Evolutionary conservation across 768 basidiomycete species (phyloP).

Genomic region (Porpolomopsis calyptriformis): DNA sequence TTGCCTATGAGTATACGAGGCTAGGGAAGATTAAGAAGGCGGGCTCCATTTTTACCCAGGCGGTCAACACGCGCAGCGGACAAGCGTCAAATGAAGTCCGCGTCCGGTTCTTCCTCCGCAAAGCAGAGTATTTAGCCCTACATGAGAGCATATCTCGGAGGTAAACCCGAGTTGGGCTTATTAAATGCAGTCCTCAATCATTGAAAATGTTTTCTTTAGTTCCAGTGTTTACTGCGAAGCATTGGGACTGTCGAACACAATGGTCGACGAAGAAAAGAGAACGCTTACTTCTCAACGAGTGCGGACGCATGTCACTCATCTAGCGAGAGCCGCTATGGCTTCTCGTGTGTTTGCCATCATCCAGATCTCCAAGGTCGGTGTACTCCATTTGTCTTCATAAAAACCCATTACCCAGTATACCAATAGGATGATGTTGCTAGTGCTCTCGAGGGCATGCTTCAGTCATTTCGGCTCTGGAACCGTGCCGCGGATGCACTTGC

Average conservation of each 20-base stretch:
- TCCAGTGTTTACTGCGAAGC: slow-evolving; percentile 54
- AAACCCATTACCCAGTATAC: slow-evolving; percentile 1
- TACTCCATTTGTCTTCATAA: not conserved
- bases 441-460: slow-evolving; percentile 49
- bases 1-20: slow-evolving; percentile 70
- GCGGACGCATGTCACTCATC: slow-evolving; percentile 40
- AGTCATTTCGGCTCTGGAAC: slow-evolving; percentile 71
- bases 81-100: slow-evolving; percentile 41
- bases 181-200: not conserved
- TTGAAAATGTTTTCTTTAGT: slow-evolving; percentile 19
- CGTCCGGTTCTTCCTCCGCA: slow-evolving; percentile 48
- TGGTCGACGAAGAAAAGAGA: slow-evolving; percentile 35
- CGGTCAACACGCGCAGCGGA: slow-evolving; percentile 32
- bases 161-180: slow-evolving; percentile 23
- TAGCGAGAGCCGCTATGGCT: slow-evolving; percentile 68
- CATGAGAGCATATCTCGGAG: slow-evolving; percentile 50
- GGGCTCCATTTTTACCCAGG: slow-evolving; percentile 49
- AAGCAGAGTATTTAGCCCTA: slow-evolving; percentile 54
- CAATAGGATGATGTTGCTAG: slow-evolving; percentile 49
- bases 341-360: slow-evolving; percentile 58
- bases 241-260: slow-evolving; percentile 30
- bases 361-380: slow-evolving; percentile 52
- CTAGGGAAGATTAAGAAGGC: slow-evolving; percentile 71
- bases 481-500: slow-evolving; percentile 61
- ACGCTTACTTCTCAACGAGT: slow-evolving; percentile 48